Conservation (phyloP, 148 eudicot genomes). For the Agrostemma githago region DNA sequence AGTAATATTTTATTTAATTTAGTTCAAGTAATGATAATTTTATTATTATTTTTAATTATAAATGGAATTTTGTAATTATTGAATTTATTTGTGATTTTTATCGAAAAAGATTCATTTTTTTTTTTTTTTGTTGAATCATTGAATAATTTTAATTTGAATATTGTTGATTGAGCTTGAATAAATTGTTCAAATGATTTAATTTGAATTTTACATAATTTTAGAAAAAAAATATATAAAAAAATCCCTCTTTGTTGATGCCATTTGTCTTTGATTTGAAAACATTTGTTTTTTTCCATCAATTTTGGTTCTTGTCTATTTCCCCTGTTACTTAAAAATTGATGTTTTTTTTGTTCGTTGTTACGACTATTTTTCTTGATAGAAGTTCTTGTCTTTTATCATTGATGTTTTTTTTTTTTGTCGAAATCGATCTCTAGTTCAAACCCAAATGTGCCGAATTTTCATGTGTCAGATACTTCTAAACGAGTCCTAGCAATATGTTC, state of each 20-base stretch:
- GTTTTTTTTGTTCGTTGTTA: constrained; percentile 3
- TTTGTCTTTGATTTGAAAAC: not conserved
- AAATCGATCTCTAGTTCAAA: too few species aligned
- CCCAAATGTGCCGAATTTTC: too few species aligned
- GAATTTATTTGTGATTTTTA: too few species aligned
- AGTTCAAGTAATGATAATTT: too few species aligned
- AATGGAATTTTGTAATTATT: too few species aligned
- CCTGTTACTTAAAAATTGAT: constrained; percentile 4
- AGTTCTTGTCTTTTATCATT: constrained; percentile 1
- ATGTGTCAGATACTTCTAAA: too few species aligned
- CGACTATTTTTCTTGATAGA: not conserved
- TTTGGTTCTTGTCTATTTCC: not conserved
- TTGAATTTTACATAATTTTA: not conserved
- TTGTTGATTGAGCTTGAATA: not conserved
- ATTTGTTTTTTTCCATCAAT: not conserved
- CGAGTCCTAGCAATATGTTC: too few species aligned
- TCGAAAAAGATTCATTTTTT: not conserved
- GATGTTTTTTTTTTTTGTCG: constrained; percentile 8
- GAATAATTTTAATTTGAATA: not conserved
- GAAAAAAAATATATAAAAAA: not conserved
- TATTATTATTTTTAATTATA: too few species aligned
- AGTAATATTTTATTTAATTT: too few species aligned
- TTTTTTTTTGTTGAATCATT: not conserved
- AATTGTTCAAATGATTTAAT: not conserved
- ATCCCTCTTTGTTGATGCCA: not conserved